Evolutionary conservation across 2,329 filamentous ascomycete genomes (phyloP), one percentile per base, ranked within the genome.

Genomic region (Diaporthe batatas): DNA sequence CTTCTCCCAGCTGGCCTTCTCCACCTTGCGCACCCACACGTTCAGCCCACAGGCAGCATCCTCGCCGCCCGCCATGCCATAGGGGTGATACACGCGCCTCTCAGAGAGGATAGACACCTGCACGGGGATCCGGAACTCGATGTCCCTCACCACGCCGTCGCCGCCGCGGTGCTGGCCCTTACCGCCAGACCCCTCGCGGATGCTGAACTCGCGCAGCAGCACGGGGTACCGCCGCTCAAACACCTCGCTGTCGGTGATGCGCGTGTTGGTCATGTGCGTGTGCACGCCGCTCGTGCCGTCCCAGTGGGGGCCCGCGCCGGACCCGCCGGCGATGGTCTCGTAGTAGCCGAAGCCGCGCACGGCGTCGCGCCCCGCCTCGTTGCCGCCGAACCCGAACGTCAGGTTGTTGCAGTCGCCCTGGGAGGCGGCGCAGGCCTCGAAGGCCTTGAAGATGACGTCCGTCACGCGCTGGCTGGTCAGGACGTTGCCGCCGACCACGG

Each of bases 351-450:
- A 96, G 0, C 94, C 94, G 34, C 79, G 90, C n/a, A 90, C 86
- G n/a, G 87, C 86, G 70, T 89, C 86, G 64, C 88, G 84, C 5
- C 87, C 86, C 0, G 86, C 82, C 36, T 88, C 81, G 74, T 92
- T 91, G 55, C 93, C 93, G 70, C 93, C 92, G 77, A 94, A 94
- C 74, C 93, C 94, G 78, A 96, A 96, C 0, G 94, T 96, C 7
- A 96, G 87, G 80, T 96, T 96, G 82, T 96, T 96, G 81, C 91
- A 93, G 82, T 93, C 92, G 64, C 94, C 94, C 79, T 96, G 94
- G 25, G 87, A 90, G 47, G 94, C 94, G 6, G 93, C 93, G 76
- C 92, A 94, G 11, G 94, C 94, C 73, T 88, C 86, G 86, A 96
- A 96, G 1, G 93, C 93, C 76, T 91, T 92, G 74, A 97, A 87